Conservation (phyloP, 768 basidiomycete genomes). For the Boletus reticulatus region DNA sequence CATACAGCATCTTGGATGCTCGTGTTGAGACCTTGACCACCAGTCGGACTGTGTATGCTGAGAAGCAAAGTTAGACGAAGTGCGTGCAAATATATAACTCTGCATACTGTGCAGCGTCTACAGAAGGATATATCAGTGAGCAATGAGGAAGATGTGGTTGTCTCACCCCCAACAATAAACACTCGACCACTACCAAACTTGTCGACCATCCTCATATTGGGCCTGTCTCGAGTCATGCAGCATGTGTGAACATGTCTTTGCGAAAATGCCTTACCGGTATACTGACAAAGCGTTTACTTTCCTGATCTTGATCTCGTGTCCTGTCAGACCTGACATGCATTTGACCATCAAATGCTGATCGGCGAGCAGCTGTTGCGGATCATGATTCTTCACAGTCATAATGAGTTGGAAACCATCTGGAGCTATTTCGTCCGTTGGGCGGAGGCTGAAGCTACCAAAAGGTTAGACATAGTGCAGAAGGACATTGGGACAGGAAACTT, state of each 20-base stretch:
- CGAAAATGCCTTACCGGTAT: conserved; percentile 26
- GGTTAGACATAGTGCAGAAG: neutral
- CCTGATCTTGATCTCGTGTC: conserved; percentile 32
- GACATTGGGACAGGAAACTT: neutral
- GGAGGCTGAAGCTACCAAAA: conserved; percentile 4
- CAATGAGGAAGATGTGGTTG: neutral
- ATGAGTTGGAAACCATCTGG: conserved; percentile 22
- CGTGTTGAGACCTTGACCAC: conserved; percentile 35
- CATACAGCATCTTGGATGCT: conserved; percentile 39
- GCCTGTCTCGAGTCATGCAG: conserved; percentile 30
- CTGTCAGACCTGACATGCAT: conserved; percentile 28
- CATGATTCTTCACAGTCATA: conserved; percentile 1
- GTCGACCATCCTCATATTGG: conserved; percentile 49
- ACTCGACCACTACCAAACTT: conserved; percentile 41
- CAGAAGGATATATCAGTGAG: neutral
- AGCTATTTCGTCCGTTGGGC: conserved; percentile 15
- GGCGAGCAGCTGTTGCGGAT: conserved; percentile 14
- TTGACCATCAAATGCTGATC: conserved; percentile 29
- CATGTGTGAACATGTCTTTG: neutral
- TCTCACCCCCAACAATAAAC: conserved; percentile 45
- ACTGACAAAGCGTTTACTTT: conserved; percentile 25
- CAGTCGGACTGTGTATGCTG: conserved; percentile 24
- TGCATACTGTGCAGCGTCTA: conserved; percentile 46
- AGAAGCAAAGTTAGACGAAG: neutral
- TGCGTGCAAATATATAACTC: neutral